These are phyloP conservation scores for Lecanicillium sp. DNA, from an alignment of 2,329 filamentous ascomycete genomes.

Conservation along the genomic window DNA sequence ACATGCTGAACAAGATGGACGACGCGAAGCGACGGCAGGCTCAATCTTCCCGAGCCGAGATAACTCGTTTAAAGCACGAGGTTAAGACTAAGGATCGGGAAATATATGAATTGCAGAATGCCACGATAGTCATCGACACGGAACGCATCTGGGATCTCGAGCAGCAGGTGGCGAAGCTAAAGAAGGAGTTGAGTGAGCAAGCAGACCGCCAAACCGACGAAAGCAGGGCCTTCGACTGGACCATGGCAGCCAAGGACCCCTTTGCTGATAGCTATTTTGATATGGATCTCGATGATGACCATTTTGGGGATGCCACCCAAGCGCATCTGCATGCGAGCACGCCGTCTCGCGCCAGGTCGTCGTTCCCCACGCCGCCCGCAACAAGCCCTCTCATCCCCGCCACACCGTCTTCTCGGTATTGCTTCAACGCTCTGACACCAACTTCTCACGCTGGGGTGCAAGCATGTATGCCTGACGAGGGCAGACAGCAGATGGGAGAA, in stretches of 20 bases:
- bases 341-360: constrained; percentile 34
- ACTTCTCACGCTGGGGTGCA: constrained; percentile 31
- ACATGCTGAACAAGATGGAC: constrained; percentile 48
- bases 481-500: constrained; percentile 33
- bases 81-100: constrained; percentile 43
- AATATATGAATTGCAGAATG: constrained; percentile 44
- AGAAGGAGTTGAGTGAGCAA: constrained; percentile 20
- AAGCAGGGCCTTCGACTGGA: constrained; percentile 39
- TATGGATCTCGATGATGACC: constrained; percentile 32
- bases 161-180: constrained; percentile 28
- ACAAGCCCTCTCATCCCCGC: constrained; percentile 37
- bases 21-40: constrained; percentile 35
- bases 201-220: constrained; percentile 14
- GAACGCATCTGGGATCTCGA: constrained; percentile 35
- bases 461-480: constrained; percentile 31
- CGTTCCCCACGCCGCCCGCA: constrained; percentile 47
- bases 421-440: constrained; percentile 5
- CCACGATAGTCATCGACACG: constrained; percentile 41
- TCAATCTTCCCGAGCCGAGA: constrained; percentile 34
- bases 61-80: constrained; percentile 39
- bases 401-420: constrained; percentile 28
- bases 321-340: constrained; percentile 45
- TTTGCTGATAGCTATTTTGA: constrained; percentile 29
- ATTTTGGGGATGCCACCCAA: constrained; percentile 44
- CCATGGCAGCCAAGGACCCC: constrained; percentile 39